phyloP scores from a whole-genome alignment of 192 early-diverging fungal species.

The Coemansia sp. region DNA sequence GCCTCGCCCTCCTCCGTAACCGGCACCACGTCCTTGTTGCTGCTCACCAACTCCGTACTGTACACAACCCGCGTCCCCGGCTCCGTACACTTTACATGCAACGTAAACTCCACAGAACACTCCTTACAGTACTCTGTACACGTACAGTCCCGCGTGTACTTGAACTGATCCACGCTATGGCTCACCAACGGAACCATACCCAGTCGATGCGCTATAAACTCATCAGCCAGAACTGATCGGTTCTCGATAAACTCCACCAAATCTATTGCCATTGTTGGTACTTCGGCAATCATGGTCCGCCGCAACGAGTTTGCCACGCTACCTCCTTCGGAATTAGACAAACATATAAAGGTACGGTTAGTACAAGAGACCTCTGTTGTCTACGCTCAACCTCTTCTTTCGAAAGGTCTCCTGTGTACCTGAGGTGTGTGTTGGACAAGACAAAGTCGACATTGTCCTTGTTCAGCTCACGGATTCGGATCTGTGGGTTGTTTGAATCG shows the following conservation, averaged over 20 bases:
- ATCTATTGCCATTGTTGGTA: constrained; percentile 97
- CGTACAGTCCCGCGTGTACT: constrained; percentile 74
- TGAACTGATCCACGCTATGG: constrained; percentile 68
- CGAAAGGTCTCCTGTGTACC: constrained; percentile 4
- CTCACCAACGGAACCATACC: constrained; percentile 90
- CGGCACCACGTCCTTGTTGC: constrained; percentile 63
- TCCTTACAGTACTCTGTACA: constrained; percentile 77
- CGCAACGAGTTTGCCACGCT: constrained; percentile 85
- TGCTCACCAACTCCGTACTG: constrained; percentile 71
- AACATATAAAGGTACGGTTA: not conserved
- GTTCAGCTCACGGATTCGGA: constrained; percentile 42
- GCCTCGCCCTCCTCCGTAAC: constrained; percentile 61
- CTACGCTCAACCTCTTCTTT: not conserved
- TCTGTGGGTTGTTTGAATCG: constrained; percentile 28
- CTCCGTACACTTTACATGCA: constrained; percentile 78
- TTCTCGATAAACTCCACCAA: constrained; percentile 93
- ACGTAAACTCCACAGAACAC: constrained; percentile 84
- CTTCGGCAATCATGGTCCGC: constrained; percentile 95
- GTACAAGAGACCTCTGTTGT: not conserved
- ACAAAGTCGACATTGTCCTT: constrained; percentile 61
- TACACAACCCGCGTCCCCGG: constrained; percentile 78
- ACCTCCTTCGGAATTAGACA: not conserved
- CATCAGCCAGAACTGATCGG: constrained; percentile 89
- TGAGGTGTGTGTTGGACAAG: constrained; percentile 74
- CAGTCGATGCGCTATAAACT: constrained; percentile 91